phyloP scores from a whole-genome alignment of 2,329 filamentous ascomycete species.

The Aspergillus phoenicis region DNA sequence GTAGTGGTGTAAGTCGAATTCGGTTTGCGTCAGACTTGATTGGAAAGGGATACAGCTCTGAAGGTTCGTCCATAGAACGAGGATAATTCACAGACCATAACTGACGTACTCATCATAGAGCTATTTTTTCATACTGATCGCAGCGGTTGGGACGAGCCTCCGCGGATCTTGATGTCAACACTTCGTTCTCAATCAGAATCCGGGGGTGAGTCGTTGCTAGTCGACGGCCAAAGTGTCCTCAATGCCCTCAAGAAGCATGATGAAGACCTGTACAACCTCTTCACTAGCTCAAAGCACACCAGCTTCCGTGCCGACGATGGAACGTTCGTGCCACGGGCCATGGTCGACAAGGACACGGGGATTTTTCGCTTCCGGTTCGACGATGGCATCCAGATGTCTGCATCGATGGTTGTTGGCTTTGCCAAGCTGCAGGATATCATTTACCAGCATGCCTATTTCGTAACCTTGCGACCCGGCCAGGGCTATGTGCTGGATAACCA shows the following conservation, averaged over 20 bases:
- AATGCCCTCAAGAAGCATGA: conserved; percentile 12
- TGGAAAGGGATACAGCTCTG: conserved; percentile 17
- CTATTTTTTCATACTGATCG: conserved; percentile 19
- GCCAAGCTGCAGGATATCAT: conserved; percentile 7
- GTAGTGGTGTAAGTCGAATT: conserved; percentile 19
- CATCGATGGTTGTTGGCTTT: conserved; percentile 11
- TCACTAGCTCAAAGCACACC: conserved; percentile 12
- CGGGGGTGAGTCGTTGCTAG: conserved; percentile 16
- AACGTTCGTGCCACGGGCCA: conserved; percentile 15
- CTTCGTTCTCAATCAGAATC: conserved; percentile 11
- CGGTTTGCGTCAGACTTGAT: conserved; percentile 10
- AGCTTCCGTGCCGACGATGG: conserved; percentile 16
- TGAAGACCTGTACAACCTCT: conserved; percentile 11
- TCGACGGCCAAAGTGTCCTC: conserved; percentile 11
- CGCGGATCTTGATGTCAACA: conserved; percentile 15
- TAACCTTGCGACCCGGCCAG: conserved; percentile 13
- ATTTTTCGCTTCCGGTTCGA: conserved; percentile 21
- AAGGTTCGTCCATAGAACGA: conserved; percentile 1
- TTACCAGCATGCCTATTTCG: conserved; percentile 13
- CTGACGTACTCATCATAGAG: conserved; percentile 2
- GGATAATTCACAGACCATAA: background rate
- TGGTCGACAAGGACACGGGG: conserved; percentile 8
- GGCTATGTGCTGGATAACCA: conserved; percentile 19
- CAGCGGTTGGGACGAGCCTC: conserved; percentile 19
- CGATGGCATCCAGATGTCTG: conserved; percentile 16